A percentile compares a stretch with the other conserved stretches of the same genome.
Conservation (phyloP, 2,329 filamentous ascomycete species). For the Botrytis galanthina region DNA sequence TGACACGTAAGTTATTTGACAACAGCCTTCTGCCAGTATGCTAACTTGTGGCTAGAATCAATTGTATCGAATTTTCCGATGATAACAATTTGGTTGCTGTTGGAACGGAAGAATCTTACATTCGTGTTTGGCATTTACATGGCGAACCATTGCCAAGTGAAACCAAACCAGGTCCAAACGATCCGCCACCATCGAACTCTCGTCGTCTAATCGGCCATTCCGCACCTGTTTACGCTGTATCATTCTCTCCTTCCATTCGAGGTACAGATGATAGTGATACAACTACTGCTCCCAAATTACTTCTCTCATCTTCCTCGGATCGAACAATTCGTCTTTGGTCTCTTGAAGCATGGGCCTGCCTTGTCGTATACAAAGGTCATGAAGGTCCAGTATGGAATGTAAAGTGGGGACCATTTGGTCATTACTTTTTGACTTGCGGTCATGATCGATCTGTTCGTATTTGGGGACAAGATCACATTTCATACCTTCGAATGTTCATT, state of each 20-base stretch:
- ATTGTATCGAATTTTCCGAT: slow-evolving; percentile 93
- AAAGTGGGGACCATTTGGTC: slow-evolving; percentile 86
- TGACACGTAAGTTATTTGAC: slow-evolving; percentile 62
- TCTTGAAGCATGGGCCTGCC: slow-evolving; percentile 83
- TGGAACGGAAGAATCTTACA: slow-evolving; percentile 91
- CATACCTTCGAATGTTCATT: slow-evolving; percentile 81
- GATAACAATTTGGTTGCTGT: slow-evolving; percentile 84
- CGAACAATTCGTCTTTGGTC: slow-evolving; percentile 91
- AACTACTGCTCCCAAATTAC: slow-evolving; percentile 65
- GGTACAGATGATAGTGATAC: slow-evolving; percentile 32
- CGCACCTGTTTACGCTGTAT: slow-evolving; percentile 82
- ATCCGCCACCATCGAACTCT: slow-evolving; percentile 68
- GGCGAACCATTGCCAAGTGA: slow-evolving; percentile 75
- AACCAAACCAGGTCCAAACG: slow-evolving; percentile 57
- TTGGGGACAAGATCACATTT: slow-evolving; percentile 91
- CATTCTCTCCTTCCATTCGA: slow-evolving; percentile 62
- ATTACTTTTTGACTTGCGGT: slow-evolving; percentile 87
- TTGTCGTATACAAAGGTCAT: slow-evolving; percentile 92
- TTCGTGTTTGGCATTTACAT: slow-evolving; percentile 89
- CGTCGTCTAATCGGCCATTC: slow-evolving; percentile 81
- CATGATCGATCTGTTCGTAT: slow-evolving; percentile 88
- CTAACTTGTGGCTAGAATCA: slow-evolving; percentile 56
- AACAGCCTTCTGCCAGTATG: slow-evolving; percentile 4
- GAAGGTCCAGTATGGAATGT: slow-evolving; percentile 86
- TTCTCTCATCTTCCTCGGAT: slow-evolving; percentile 86